Evolutionary conservation across 2,329 filamentous ascomycete species (phyloP).

Genomic region (Myotisia sp.): DNA sequence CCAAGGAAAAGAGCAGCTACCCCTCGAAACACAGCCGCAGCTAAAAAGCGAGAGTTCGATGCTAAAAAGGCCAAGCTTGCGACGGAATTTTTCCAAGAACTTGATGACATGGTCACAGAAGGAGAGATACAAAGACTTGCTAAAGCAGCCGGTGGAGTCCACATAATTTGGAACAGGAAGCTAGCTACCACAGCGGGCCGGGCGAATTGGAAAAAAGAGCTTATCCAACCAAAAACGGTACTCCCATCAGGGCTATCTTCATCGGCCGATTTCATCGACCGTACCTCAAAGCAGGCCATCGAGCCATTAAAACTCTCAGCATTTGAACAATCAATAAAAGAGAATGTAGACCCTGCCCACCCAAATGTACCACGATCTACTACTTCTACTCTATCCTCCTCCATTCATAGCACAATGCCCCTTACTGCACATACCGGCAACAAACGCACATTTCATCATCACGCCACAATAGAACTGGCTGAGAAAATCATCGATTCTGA

Average conservation of each 20-base stretch:
- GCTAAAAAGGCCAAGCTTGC: constrained; percentile 40
- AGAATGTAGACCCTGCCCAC: not conserved
- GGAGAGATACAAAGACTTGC: constrained; percentile 37
- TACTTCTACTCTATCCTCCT: constrained; percentile 3
- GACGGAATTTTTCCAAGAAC: constrained; percentile 38
- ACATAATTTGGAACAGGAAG: constrained; percentile 47
- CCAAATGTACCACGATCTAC: constrained; percentile 5
- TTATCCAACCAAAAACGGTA: constrained; percentile 10
- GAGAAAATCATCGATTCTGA: constrained; percentile 74
- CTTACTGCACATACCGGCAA: not conserved
- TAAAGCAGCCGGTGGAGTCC: constrained; percentile 41
- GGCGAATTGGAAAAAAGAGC: constrained; percentile 55
- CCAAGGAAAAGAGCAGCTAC: constrained; percentile 14
- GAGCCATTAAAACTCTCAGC: too few species aligned
- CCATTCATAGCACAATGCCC: not conserved
- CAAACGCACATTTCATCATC: constrained; percentile 29
- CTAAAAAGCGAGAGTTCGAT: constrained; percentile 39
- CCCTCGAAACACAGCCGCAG: constrained; percentile 24
- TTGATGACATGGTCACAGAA: constrained; percentile 40
- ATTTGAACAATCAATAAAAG: not conserved
- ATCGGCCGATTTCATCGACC: not conserved
- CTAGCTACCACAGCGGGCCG: constrained; percentile 49
- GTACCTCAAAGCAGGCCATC: too few species aligned
- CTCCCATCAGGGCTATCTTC: constrained; percentile 6
- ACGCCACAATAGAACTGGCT: constrained; percentile 72